Percentiles rank a stretch among this genome's conserved stretches.
Evolutionary conservation across 345 rosid species (phyloP).

Genomic region (Pseudoturritis turrita): DNA sequence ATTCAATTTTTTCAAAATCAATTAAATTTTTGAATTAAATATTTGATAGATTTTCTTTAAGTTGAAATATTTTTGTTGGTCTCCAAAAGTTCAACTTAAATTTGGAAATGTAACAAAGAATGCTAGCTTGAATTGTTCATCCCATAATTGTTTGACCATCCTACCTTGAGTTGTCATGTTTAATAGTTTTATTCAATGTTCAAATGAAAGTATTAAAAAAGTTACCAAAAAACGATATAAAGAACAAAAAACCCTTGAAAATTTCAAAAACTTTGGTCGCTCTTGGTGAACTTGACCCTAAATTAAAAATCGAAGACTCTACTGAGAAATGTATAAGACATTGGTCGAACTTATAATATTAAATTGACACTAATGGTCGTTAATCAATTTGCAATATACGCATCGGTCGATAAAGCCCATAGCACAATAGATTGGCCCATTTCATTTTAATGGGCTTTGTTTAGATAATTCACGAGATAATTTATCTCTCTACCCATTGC

Average conservation of each 20-base stretch:
- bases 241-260: not conserved
- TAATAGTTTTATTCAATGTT: not conserved
- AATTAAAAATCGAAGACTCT: not conserved
- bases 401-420: not conserved
- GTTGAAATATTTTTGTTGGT: not conserved
- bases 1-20: too few species aligned
- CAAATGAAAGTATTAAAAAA: not conserved
- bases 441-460: not conserved
- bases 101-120: not conserved
- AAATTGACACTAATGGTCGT: not conserved
- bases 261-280: not conserved
- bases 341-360: not conserved
- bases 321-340: not conserved
- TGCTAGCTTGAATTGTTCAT: not conserved
- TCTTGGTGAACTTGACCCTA: slow-evolving; percentile 22
- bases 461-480: not conserved
- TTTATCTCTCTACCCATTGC: not conserved
- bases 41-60: too few species aligned
- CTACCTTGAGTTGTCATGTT: not conserved
- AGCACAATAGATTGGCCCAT: not conserved
- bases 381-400: not conserved
- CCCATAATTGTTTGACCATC: slow-evolving; percentile 6
- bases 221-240: not conserved
- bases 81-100: not conserved
- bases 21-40: too few species aligned